These are phyloP conservation scores for Paramecium biaurelia DNA, from an alignment of 73 alveolate species.

Conservation along the genomic window DNA sequence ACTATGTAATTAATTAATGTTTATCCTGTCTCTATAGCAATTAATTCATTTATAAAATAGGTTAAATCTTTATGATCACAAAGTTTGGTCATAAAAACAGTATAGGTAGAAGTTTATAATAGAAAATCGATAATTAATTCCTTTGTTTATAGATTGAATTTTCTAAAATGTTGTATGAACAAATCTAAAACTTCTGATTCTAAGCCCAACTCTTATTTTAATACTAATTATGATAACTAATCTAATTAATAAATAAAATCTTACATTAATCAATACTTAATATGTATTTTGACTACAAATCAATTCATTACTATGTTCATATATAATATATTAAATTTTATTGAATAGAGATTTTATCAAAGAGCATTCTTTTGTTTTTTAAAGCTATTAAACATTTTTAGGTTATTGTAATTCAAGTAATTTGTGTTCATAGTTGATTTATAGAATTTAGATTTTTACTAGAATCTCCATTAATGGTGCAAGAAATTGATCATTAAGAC, in stretches of 20 bases:
- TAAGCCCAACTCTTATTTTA: background rate
- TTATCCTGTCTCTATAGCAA: background rate
- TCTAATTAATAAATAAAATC: background rate
- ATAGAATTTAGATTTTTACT: background rate
- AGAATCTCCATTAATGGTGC: background rate
- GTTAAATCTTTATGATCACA: background rate
- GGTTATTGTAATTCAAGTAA: background rate
- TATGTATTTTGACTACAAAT: background rate
- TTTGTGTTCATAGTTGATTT: background rate
- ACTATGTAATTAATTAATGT: background rate
- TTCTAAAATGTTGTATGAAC: background rate
- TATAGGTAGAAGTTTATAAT: background rate
- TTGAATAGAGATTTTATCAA: background rate
- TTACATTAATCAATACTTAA: constrained; percentile 21
- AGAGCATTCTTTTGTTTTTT: background rate
- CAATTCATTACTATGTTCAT: background rate
- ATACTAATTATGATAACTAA: background rate
- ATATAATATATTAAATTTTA: background rate
- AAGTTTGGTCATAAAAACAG: background rate
- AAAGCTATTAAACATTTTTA: background rate
- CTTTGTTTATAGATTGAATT: background rate
- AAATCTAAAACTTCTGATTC: constrained; percentile 25
- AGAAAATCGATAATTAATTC: constrained; percentile 1
- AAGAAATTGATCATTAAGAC: background rate
- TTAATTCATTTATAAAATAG: background rate